Percentiles rank a stretch among this genome's conserved stretches.
phyloP scores from a whole-genome alignment of 2,329 filamentous ascomycete genomes.

The Aspergillus clavatus region DNA sequence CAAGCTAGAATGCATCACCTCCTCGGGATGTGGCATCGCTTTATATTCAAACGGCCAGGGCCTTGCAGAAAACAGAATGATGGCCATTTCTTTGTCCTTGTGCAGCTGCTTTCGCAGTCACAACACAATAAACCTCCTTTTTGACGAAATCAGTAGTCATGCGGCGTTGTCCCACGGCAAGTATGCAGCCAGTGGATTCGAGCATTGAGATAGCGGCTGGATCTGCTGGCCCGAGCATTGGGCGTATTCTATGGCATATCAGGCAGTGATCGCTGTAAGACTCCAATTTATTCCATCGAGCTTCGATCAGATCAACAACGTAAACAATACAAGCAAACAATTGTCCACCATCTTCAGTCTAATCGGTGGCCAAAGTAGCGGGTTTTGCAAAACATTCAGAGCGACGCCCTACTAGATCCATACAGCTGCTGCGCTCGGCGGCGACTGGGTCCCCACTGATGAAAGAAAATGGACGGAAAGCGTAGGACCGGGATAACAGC shows the following conservation, averaged over 20 bases:
- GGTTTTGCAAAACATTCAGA: slow-evolving; percentile 9
- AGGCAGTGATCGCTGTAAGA: slow-evolving; percentile 7
- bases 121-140: not conserved
- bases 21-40: slow-evolving; percentile 3
- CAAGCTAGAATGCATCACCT: not conserved
- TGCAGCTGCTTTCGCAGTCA: slow-evolving; percentile 5
- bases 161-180: slow-evolving; percentile 1
- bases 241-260: not conserved
- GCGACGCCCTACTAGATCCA: not conserved
- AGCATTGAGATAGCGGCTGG: slow-evolving; percentile 4
- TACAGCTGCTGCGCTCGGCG: slow-evolving; percentile 4
- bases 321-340: not conserved
- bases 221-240: slow-evolving; percentile 3
- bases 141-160: slow-evolving; percentile 7
- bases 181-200: not conserved
- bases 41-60: slow-evolving; percentile 7
- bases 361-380: slow-evolving; percentile 3
- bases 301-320: not conserved
- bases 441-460: not conserved
- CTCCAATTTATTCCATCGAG: slow-evolving; percentile 1
- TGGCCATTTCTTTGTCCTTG: not conserved
- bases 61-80: not conserved
- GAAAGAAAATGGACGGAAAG: not conserved
- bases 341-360: not conserved
- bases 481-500: not conserved